Percentiles rank a stretch among this genome's conserved stretches.
phyloP scores from a whole-genome alignment of 1,284 basidiomycete species.

The Trametes hirsuta region DNA sequence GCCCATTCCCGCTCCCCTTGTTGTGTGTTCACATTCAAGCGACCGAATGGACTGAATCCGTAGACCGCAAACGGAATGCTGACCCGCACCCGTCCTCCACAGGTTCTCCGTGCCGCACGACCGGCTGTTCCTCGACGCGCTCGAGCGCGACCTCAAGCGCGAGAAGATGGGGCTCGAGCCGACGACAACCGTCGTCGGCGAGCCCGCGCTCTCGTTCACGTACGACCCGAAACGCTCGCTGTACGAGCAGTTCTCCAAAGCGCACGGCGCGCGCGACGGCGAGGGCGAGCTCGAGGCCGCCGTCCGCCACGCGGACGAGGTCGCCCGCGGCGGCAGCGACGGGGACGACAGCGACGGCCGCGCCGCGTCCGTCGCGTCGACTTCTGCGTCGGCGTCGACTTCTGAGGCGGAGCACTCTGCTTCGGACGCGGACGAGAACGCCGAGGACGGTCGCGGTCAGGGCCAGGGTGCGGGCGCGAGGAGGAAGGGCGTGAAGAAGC shows the following conservation, averaged over 20 bases:
- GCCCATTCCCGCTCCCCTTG: too few relatives aligned
- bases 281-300: constrained; percentile 61
- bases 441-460: background rate
- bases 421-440: constrained; percentile 25
- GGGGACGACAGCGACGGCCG: constrained; percentile 30
- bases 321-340: constrained; percentile 13
- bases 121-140: constrained; percentile 91
- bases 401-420: constrained; percentile 32
- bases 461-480: constrained; percentile 22
- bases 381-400: constrained; percentile 18
- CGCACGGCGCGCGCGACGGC: constrained; percentile 53
- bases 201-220: constrained; percentile 81
- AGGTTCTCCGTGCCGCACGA: constrained; percentile 90
- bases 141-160: constrained; percentile 91
- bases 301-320: constrained; percentile 49
- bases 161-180: constrained; percentile 88
- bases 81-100: constrained; percentile 15
- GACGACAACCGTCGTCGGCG: constrained; percentile 76
- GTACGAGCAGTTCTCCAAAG: constrained; percentile 83
- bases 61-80: too few relatives aligned
- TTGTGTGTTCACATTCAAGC: too few relatives aligned
- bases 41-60: too few relatives aligned
- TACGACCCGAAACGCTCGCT: constrained; percentile 86
- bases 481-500: constrained; percentile 24
- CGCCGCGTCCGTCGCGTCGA: constrained; percentile 19